These are phyloP conservation scores for Trichosporon sp. DNA, from an alignment of 1,284 basidiomycete species.

Conservation along the genomic window DNA sequence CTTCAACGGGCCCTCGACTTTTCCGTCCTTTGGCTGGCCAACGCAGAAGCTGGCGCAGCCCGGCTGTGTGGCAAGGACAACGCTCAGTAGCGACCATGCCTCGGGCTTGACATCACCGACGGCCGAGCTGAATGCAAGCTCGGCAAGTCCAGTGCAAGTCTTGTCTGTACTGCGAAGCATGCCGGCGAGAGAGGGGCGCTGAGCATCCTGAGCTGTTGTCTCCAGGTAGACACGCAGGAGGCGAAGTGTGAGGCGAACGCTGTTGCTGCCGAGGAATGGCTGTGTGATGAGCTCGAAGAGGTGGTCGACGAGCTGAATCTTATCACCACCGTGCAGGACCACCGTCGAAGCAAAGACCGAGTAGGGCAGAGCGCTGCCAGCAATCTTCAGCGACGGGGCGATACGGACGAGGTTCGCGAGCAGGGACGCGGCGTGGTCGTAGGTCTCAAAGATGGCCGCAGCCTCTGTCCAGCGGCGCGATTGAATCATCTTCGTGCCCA, in stretches of 20 bases:
- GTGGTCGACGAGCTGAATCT: constrained; percentile 33
- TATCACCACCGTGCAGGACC: constrained; percentile 16
- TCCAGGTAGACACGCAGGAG: constrained; percentile 34
- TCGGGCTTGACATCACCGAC: constrained; percentile 56
- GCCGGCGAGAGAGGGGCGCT: constrained; percentile 35
- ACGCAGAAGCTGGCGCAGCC: constrained; percentile 78
- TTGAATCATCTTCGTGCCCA: constrained; percentile 23
- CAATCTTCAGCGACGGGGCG: constrained; percentile 18
- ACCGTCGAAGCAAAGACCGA: constrained; percentile 25
- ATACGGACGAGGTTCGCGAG: constrained; percentile 31
- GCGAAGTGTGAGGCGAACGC: constrained; percentile 22
- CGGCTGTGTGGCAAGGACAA: constrained; percentile 79
- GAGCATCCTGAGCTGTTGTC: constrained; percentile 21
- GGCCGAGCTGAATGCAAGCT: constrained; percentile 19
- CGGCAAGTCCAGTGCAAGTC: constrained; percentile 25
- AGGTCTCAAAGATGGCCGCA: constrained; percentile 24
- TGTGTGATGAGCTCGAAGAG: constrained; percentile 30
- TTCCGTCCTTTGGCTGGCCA: constrained; percentile 54
- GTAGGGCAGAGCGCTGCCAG: constrained; percentile 26
- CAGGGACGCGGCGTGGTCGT: constrained; percentile 27
- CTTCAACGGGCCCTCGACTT: constrained; percentile 41
- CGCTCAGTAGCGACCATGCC: constrained; percentile 75
- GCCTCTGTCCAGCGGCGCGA: constrained; percentile 26
- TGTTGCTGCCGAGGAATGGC: constrained; percentile 22
- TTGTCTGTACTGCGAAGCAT: constrained; percentile 30